Conservation (phyloP, 129 eudicot species). For the Chrysanthemum makinoi region DNA sequence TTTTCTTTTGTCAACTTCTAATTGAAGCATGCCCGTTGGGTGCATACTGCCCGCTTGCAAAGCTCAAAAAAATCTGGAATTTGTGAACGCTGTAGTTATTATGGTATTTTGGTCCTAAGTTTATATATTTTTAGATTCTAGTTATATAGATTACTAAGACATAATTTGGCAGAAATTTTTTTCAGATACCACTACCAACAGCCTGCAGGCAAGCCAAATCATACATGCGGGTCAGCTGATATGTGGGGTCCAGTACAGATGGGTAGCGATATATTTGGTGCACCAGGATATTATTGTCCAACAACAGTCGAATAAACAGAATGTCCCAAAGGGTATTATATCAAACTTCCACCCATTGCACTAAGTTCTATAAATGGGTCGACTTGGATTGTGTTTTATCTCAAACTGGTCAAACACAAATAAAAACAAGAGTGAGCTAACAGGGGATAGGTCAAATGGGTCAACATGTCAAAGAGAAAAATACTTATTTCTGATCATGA, state of each 20-base stretch:
- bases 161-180: slow-evolving; percentile 25
- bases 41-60: slow-evolving; percentile 74
- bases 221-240: slow-evolving; percentile 86
- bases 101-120: slow-evolving; percentile 16
- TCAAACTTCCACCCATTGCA: not conserved
- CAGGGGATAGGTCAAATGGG: no score
- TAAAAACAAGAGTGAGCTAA: no score
- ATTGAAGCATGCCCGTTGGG: slow-evolving; percentile 86
- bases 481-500: no score
- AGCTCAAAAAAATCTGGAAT: slow-evolving; percentile 54
- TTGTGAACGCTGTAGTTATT: slow-evolving; percentile 88
- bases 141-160: slow-evolving; percentile 39
- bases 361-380: no score
- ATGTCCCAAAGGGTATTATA: slow-evolving; percentile 58
- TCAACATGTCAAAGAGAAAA: no score
- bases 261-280: slow-evolving; percentile 58
- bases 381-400: no score
- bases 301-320: slow-evolving; percentile 40
- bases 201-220: slow-evolving; percentile 24
- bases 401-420: no score
- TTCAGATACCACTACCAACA: slow-evolving; percentile 75
- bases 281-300: slow-evolving; percentile 79
- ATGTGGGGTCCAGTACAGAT: slow-evolving; percentile 52
- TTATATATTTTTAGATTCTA: not conserved
- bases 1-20: slow-evolving; percentile 16